Evolutionary conservation across 2,329 filamentous ascomycete genomes (phyloP).

Genomic region (Xylariaceae sp.): DNA sequence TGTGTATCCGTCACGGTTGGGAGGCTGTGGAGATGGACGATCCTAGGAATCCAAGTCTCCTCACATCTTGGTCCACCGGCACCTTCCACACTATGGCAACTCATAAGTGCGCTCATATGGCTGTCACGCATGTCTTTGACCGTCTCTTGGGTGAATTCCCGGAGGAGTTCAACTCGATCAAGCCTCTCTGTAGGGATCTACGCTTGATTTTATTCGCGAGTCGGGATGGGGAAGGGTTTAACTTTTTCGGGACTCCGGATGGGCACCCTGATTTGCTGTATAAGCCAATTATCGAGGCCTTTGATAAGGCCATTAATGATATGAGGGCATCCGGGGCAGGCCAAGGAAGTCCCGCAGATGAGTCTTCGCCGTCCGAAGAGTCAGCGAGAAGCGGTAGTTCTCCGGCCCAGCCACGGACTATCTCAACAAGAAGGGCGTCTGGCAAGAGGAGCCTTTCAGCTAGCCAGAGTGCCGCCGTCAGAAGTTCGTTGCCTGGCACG

Average conservation of each 20-base stretch:
- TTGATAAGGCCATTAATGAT: neutral
- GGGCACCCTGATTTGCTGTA: neutral
- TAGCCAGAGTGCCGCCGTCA: too few species aligned
- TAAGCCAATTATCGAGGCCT: neutral
- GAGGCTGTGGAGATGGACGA: neutral
- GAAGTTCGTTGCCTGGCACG: too few species aligned
- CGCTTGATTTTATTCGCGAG: neutral
- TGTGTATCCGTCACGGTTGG: neutral
- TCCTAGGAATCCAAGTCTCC: neutral
- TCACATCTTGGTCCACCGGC: conserved; percentile 1
- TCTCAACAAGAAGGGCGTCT: too few species aligned
- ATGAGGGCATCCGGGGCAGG: neutral
- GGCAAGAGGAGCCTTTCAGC: too few species aligned
- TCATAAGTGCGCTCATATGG: conserved; percentile 2
- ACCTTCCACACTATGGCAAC: neutral
- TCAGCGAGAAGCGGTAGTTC: neutral
- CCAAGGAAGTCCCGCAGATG: neutral
- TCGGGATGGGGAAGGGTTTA: too few species aligned
- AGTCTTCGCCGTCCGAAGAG: neutral
- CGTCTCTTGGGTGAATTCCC: conserved; percentile 7
- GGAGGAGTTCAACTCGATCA: neutral
- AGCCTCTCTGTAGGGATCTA: conserved; percentile 7
- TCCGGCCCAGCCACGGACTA: too few species aligned
- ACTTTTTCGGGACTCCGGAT: neutral
- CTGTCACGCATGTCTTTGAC: neutral